Evolutionary conservation across 2,329 filamentous ascomycete species (phyloP), one percentile per base, ranked within the genome.

Genomic region (Xylaria sp.): DNA sequence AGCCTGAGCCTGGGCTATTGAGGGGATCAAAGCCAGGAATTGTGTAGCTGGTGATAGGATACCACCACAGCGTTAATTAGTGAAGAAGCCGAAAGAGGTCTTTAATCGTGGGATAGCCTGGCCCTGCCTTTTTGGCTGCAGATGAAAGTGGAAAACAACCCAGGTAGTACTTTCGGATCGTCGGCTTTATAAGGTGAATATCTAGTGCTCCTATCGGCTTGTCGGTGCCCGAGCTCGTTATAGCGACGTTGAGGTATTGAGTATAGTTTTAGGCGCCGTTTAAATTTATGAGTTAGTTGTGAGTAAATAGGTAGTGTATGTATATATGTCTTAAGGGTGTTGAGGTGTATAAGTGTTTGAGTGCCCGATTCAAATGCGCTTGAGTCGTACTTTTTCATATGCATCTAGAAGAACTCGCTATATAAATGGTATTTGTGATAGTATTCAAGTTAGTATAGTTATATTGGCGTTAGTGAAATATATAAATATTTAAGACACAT

Each of bases 231-330:
- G 85, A 83, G 48, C 86, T 85, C 43, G 82, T 84, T 70, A 89
- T 80, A 67, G 85, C 80, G 67, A 89, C 76, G 80, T 89, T 89
- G 75, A 87, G 78, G 75, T 87, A 85, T 71, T 84, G 82, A 50
- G 83, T 82, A 75, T 85, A 85, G 75, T 81, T 82, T 75, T 85
- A 83, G 55, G 83, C 82, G 13, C 83, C 83, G 70, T 82, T 76
- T 63, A 72, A 63, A 53, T 77, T 74, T 3, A 45, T 10, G 30
- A 15, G 20, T 66, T 58, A 63, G 50, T 15, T 41, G 10, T n/a
- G 20, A 9, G 8, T 23, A 60, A 18, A 18, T 23, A 60, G 23
- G 18, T 15, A 32, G 25, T 23, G 13, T 45, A 4, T 30, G 7
- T 15, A 34, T 43, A n/a, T 3, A 25, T 13, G 9, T 15, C 10